These are phyloP conservation scores for Aureobasidium uvarum DNA, from an alignment of 2,329 filamentous ascomycete species.

Conservation along the genomic window DNA sequence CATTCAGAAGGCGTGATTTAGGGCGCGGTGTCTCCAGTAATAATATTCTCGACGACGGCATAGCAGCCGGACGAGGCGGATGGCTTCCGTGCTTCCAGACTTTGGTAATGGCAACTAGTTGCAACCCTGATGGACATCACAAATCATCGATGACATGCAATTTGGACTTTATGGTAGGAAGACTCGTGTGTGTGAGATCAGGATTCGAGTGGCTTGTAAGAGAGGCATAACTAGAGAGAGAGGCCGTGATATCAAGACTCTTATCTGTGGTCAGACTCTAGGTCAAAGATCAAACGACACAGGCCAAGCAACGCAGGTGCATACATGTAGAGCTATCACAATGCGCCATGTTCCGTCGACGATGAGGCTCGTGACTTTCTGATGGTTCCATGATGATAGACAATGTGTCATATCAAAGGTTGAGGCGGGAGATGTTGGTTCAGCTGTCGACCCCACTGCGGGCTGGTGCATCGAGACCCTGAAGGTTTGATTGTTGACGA, in stretches of 20 bases:
- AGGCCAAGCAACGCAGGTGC: background rate
- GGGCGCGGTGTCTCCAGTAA: background rate
- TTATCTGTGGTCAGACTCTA: background rate
- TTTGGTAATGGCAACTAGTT: conserved; percentile 3
- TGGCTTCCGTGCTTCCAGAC: conserved; percentile 14
- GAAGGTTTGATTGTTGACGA: conserved; percentile 11
- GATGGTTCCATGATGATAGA: background rate
- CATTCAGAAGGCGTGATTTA: background rate
- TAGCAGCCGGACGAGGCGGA: background rate
- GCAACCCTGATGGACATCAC: conserved; percentile 16
- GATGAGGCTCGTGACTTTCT: background rate
- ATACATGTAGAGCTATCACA: background rate
- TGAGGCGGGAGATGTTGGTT: background rate
- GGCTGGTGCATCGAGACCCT: conserved; percentile 5
- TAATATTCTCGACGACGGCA: background rate
- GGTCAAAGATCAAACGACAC: background rate
- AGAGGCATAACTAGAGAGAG: background rate
- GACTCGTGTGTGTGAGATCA: background rate
- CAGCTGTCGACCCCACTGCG: conserved; percentile 4
- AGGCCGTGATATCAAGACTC: too few species aligned
- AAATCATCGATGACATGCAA: background rate
- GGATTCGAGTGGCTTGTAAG: background rate
- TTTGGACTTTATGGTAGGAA: background rate
- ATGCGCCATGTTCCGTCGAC: background rate
- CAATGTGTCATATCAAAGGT: background rate